Base-by-base conservation (phyloP, 2,329 filamentous ascomycete genomes). In the Sporothrix curviconia region DNA sequence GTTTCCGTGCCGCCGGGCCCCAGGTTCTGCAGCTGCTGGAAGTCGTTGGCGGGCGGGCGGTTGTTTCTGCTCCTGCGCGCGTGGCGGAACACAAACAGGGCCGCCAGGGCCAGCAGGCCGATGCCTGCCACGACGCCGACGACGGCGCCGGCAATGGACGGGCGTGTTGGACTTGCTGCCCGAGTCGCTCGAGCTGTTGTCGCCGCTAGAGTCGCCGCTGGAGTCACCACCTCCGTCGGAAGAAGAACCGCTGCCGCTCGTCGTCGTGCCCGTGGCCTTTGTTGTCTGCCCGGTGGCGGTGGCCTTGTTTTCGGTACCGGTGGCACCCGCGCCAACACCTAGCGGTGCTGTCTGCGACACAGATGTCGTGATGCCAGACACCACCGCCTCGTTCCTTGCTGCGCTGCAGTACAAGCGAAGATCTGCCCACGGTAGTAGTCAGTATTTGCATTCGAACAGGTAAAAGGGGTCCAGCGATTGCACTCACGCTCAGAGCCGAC, bases 321-420 rank as follows among this genome's bases (percentile, higher is more conserved):
- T 54, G 8, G 53, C 55, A 17, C 57, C 53, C 14, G 53, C 22
- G 52, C 39, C 19, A 25, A 43, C n/a, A 5, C 52, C 58, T 3
- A 50, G 42, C 0, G 60, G 57, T 8, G 34, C 37, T 0, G 60
- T 59, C 39, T 54, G 64, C 7, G 59, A 60, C 25, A 54, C 56
- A 54, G 77, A 76, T 15, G 74, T 70, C 3, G 69, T 71, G 3
- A 79, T 70, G 0, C 73, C 74, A 1, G 70, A 69, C 5, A 75
- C 69, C 1, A 63, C 69, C 1, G 74, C 70, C 39, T 76, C 63
- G 22, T 68, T 72, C 51, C 70, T 70, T 1, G 75, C 79, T 3
- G 78, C 79, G 56, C 72, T 77, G 63, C 78, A 82, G 62, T 80
- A 82, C 44, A 70, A 68, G 74, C 68, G 59, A 75, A 76, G 0